Evolutionary conservation across 192 early-diverging fungal genomes (phyloP).

Genomic region (Borealophlyctis nickersoniae): DNA sequence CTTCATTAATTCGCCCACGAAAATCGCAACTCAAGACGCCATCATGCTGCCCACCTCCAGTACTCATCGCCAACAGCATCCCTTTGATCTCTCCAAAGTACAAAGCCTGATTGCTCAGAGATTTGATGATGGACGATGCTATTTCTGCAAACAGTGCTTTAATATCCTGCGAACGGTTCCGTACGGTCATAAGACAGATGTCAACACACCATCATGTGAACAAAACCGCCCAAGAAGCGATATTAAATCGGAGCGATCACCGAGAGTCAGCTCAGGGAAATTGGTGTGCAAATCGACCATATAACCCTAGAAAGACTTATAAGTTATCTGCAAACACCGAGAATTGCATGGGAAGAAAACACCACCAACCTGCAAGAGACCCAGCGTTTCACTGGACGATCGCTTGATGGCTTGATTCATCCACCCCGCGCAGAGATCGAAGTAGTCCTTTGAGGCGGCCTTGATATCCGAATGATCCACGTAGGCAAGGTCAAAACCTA

Average conservation of each 20-base stretch:
- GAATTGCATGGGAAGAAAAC: slow-evolving; percentile 24
- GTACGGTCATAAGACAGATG: slow-evolving; percentile 1
- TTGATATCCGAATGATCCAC: slow-evolving; percentile 35
- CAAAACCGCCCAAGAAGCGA: slow-evolving; percentile 41
- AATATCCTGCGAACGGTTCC: neutral
- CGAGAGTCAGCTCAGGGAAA: slow-evolving; percentile 37
- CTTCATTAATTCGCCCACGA: neutral
- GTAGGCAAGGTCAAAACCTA: slow-evolving; percentile 32
- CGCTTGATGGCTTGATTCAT: slow-evolving; percentile 29
- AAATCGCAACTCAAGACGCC: neutral
- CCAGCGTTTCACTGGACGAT: slow-evolving; percentile 43
- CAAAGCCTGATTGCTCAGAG: slow-evolving; percentile 32
- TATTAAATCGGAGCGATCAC: slow-evolving; percentile 34
- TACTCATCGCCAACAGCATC: slow-evolving; percentile 20
- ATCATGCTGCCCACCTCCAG: neutral
- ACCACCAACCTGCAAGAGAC: slow-evolving; percentile 37
- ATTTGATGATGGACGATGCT: slow-evolving; percentile 37
- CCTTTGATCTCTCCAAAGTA: slow-evolving; percentile 51
- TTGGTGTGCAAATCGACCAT: slow-evolving; percentile 47
- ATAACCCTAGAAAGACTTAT: slow-evolving; percentile 31
- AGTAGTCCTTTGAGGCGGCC: slow-evolving; percentile 34
- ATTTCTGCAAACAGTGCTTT: slow-evolving; percentile 19
- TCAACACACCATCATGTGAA: slow-evolving; percentile 32
- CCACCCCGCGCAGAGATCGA: slow-evolving; percentile 31
- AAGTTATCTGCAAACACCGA: neutral